These are phyloP conservation scores for Oryza australiensis DNA, from an alignment of 176 grass and related monocot genomes.

Conservation along the genomic window DNA sequence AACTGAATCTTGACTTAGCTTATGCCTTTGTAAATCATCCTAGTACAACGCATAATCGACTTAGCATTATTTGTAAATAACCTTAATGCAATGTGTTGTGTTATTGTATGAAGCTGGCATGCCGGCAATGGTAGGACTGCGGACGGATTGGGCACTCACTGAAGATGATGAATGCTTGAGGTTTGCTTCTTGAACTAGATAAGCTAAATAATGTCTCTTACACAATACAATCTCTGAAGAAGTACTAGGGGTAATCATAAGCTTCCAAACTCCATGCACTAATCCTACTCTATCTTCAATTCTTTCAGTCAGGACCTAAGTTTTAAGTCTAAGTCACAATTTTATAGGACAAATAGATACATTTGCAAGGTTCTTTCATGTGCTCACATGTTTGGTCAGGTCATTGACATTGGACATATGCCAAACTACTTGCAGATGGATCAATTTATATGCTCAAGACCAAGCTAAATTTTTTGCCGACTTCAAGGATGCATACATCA, in stretches of 20 bases:
- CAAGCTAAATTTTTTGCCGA: constrained; percentile 76
- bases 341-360: not conserved
- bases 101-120: constrained; percentile 63
- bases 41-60: not conserved
- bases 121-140: constrained; percentile 76
- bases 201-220: not conserved
- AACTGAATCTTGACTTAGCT: not conserved
- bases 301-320: not conserved
- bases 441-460: constrained; percentile 69
- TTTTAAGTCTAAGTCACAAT: not conserved
- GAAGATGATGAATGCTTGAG: constrained; percentile 93
- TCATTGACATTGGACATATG: constrained; percentile 12
- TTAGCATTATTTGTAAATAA: not conserved
- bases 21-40: not conserved
- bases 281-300: not conserved
- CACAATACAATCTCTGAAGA: not conserved
- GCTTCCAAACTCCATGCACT: constrained; percentile 1
- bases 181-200: constrained; percentile 32
- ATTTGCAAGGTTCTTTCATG: not conserved
- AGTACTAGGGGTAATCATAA: not conserved
- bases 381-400: not conserved
- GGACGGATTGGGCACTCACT: constrained; percentile 67
- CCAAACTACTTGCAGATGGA: constrained; percentile 64
- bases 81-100: constrained; percentile 4
- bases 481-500: constrained; percentile 73